phyloP scores from a whole-genome alignment of 352 stramenopile species.

The Phytophthora palmivora region DNA sequence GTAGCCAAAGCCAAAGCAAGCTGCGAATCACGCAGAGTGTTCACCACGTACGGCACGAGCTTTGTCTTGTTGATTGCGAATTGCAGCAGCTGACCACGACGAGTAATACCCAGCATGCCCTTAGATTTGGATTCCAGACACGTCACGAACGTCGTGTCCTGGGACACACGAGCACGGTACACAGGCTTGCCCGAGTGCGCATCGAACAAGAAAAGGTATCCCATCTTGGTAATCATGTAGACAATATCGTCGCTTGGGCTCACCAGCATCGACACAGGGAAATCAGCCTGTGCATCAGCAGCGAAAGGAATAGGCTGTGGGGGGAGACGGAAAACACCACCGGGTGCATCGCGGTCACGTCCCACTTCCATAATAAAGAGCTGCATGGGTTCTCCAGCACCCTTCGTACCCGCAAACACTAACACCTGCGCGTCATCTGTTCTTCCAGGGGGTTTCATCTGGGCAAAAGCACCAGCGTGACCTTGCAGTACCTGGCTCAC shows the following conservation, averaged over 20 bases:
- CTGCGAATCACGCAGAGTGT: slow-evolving; percentile 96
- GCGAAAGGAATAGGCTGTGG: slow-evolving; percentile 96
- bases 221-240: slow-evolving; percentile 99
- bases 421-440: slow-evolving; percentile 92
- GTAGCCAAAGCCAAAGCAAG: slow-evolving; percentile 96
- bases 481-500: slow-evolving; percentile 98
- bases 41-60: slow-evolving; percentile 99
- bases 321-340: slow-evolving; percentile 94
- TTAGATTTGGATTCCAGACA: slow-evolving; percentile 92
- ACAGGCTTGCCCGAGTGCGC: slow-evolving; percentile 98
- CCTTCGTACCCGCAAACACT: slow-evolving; percentile 87
- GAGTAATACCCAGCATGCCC: slow-evolving; percentile 99
- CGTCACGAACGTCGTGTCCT: slow-evolving; percentile 98
- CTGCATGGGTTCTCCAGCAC: slow-evolving; percentile 76
- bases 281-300: slow-evolving; percentile 96
- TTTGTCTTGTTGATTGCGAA: slow-evolving; percentile 98
- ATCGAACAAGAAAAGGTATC: slow-evolving; percentile 99
- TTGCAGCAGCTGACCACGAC: slow-evolving; percentile 96
- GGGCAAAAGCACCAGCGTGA: slow-evolving; percentile 97
- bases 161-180: slow-evolving; percentile 97
- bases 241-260: slow-evolving; percentile 94
- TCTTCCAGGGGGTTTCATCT: slow-evolving; percentile 95
- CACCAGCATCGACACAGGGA: slow-evolving; percentile 98
- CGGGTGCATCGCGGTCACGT: slow-evolving; percentile 94
- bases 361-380: slow-evolving; percentile 99